Evolutionary conservation across 2,329 filamentous ascomycete genomes (phyloP).

Genomic region (Fusarium fracticaudum): DNA sequence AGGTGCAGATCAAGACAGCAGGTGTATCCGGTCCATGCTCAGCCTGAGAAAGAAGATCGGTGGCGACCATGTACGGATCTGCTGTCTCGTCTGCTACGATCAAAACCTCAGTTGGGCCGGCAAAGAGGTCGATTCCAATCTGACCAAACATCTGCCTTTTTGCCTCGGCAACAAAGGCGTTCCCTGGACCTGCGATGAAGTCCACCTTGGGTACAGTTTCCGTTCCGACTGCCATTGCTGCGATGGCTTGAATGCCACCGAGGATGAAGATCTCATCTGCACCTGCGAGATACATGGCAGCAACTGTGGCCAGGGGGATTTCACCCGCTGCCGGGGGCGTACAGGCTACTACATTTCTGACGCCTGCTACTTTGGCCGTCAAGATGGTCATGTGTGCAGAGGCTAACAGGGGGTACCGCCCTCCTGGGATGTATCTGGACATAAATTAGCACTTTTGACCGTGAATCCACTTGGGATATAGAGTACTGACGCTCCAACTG

Average conservation of each 20-base stretch:
- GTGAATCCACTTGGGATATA: too few species aligned
- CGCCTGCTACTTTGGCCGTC: not conserved
- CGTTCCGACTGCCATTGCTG: not conserved
- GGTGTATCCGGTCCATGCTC: not conserved
- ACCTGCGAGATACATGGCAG: not conserved
- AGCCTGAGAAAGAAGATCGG: not conserved
- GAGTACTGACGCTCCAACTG: not conserved
- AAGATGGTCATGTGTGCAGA: not conserved
- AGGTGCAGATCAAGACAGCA: not conserved
- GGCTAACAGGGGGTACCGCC: not conserved
- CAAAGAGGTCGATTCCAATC: not conserved
- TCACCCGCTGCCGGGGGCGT: not conserved
- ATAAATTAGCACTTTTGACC: too few species aligned
- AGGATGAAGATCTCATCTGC: not conserved
- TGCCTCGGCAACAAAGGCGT: not conserved
- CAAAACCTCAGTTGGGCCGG: not conserved
- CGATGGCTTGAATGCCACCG: not conserved
- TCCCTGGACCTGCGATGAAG: not conserved
- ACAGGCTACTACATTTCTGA: not conserved
- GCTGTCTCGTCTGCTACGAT: not conserved
- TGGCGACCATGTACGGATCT: not conserved
- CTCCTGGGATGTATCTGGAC: not conserved
- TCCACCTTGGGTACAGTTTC: not conserved
- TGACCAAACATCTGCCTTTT: not conserved
- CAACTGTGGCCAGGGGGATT: not conserved